A percentile compares a stretch with the other conserved stretches of the same genome.
phyloP scores from a whole-genome alignment of 2,329 filamentous ascomycete genomes.

The Sclerotinia trifoliorum region DNA sequence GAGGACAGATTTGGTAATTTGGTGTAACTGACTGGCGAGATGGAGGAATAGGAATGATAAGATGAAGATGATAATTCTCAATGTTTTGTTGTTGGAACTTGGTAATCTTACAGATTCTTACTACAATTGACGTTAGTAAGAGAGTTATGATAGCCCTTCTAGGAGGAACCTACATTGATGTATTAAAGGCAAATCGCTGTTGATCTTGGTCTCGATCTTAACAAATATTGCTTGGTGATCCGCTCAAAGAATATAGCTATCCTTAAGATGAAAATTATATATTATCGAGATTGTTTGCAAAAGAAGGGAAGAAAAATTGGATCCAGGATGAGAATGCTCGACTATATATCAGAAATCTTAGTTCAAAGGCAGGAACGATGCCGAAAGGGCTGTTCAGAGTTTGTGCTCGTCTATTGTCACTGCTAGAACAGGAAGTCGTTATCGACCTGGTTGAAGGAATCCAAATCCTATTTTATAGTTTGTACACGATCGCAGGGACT shows the following conservation, averaged over 20 bases:
- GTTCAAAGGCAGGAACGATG: background rate
- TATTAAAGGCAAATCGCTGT: too few relatives aligned
- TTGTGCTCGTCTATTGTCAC: background rate
- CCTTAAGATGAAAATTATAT: background rate
- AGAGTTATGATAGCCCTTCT: background rate
- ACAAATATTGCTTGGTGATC: too few relatives aligned
- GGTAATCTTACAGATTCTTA: too few relatives aligned
- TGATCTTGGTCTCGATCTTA: too few relatives aligned
- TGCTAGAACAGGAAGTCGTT: background rate
- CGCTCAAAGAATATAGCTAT: background rate
- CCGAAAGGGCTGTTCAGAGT: background rate
- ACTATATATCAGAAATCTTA: accelerated
- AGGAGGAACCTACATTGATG: background rate
- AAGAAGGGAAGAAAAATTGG: accelerated
- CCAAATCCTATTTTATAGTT: background rate
- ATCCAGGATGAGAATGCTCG: background rate
- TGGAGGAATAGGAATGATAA: background rate
- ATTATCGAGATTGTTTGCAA: background rate
- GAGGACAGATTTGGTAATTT: background rate
- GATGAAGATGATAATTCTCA: background rate
- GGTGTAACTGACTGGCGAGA: background rate
- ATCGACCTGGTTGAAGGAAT: background rate
- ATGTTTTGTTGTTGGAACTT: background rate
- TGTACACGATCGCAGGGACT: too few relatives aligned
- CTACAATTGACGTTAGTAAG: background rate